Evolutionary conservation across 768 basidiomycete species (phyloP), one percentile per base, ranked within the genome.

Genomic region (Russula dissimulans): DNA sequence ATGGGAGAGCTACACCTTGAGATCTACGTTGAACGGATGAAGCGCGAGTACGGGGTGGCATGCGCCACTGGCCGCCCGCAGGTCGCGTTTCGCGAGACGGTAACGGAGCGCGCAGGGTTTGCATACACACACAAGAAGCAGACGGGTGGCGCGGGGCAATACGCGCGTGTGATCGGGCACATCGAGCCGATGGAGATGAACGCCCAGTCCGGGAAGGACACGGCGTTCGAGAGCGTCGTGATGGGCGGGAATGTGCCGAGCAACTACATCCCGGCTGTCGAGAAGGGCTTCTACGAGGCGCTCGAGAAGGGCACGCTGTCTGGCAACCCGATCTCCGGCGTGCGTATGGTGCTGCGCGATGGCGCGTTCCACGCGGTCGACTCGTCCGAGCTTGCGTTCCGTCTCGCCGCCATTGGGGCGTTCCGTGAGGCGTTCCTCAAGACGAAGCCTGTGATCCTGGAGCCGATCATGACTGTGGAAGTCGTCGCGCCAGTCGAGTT

Each of bases 1-100:
- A 99, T 99, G 97, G 97, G 97, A 29, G 97, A 99, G 72, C 83
- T 99, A 17, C 97, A 99, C 71, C 82, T 99, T 26, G 97, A 99
- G 69, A 95, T 99, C 69, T 98, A 99, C 74, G 94, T 97, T 61
- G 97, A 99, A 71, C 91, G 97, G 43, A 97, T 99, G 94, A 87
- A 85, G 67, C 89, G 97, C 54, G 97, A 99, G 74, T 99, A 99
- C 74, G 90, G 89, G 57, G 91, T 93, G 18, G 85, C 91, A 45
- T 97, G 93, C 69, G 79, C 84, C 15, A 97, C 95, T 7, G 95
- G 95, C 60, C 95, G 94, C 72, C 97, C 97, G 12, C 89, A 89
- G 22, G 97, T 99, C 49, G 94, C 94, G 4, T 99, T 92, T 80
- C 84, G 95, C 47, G 97, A 99, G 76, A 94, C 97, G 1, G 85